These are phyloP conservation scores for Exophiala phaeomuriformis DNA, from an alignment of 2,329 filamentous ascomycete genomes.

Conservation along the genomic window DNA sequence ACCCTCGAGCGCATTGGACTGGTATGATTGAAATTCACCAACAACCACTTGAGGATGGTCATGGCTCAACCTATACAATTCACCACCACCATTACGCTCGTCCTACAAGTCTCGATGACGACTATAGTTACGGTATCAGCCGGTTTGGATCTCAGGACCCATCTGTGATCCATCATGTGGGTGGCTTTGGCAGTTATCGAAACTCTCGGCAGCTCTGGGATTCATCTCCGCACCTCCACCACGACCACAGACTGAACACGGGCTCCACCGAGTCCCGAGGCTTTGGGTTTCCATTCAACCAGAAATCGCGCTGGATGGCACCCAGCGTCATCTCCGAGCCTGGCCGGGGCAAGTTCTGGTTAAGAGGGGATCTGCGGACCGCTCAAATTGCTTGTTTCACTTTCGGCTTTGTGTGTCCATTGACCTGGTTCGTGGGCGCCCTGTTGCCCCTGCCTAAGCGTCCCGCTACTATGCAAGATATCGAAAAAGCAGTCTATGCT, in stretches of 20 bases:
- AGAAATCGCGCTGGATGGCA: conserved; percentile 50
- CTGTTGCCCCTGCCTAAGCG: conserved; percentile 62
- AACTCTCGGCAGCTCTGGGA: conserved; percentile 12
- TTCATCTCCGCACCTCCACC: conserved; percentile 61
- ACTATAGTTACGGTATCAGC: conserved; percentile 41
- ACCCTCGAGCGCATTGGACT: conserved; percentile 41
- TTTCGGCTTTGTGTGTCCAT: conserved; percentile 68
- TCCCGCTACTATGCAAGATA: conserved; percentile 47
- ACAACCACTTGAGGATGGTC: conserved; percentile 11
- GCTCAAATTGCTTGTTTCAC: conserved; percentile 68
- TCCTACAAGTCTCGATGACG: conserved; percentile 22
- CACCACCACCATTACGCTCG: conserved; percentile 25
- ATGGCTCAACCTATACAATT: conserved; percentile 17
- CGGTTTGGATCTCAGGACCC: conserved; percentile 8
- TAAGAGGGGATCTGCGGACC: conserved; percentile 54
- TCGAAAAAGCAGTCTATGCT: conserved; percentile 22
- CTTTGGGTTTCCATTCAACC: conserved; percentile 26
- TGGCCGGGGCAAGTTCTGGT: conserved; percentile 44
- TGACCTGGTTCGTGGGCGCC: conserved; percentile 72
- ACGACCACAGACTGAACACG: conserved; percentile 50
- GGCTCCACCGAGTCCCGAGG: conserved; percentile 22
- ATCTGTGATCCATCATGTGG: conserved; percentile 35
- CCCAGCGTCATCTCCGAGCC: conserved; percentile 63
- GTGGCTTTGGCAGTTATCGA: neutral
- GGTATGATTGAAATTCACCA: conserved; percentile 26